These are phyloP conservation scores for Sphaerulina musiva DNA, from an alignment of 2,329 filamentous ascomycete genomes.

Conservation along the genomic window DNA sequence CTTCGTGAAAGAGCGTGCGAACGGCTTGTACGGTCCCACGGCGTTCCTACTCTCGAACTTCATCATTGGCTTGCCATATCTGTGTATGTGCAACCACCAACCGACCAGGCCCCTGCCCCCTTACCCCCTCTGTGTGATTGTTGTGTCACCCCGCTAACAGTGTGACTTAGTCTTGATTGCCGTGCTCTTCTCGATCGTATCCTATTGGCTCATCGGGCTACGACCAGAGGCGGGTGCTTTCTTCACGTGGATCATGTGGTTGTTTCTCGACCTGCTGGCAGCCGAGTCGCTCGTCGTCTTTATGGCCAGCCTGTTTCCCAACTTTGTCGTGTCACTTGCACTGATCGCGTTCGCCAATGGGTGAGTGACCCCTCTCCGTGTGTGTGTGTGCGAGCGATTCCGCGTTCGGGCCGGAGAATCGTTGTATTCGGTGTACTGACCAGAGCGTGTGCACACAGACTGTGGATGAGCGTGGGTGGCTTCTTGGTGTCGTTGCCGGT, in stretches of 20 bases:
- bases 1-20: slow-evolving; percentile 70
- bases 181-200: slow-evolving; percentile 64
- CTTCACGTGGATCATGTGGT: slow-evolving; percentile 72
- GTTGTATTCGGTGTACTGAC: slow-evolving; percentile 1
- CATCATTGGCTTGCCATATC: slow-evolving; percentile 70
- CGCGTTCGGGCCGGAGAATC: no score
- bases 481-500: slow-evolving; percentile 69
- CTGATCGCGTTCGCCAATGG: slow-evolving; percentile 80
- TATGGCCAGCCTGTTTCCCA: slow-evolving; percentile 64
- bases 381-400: neutral
- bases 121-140: neutral
- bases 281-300: slow-evolving; percentile 78
- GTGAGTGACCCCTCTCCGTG: slow-evolving; percentile 1
- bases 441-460: slow-evolving; percentile 16
- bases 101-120: neutral
- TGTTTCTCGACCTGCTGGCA: slow-evolving; percentile 75
- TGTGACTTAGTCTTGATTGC: slow-evolving; percentile 56
- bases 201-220: slow-evolving; percentile 76
- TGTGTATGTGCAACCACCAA: slow-evolving; percentile 41
- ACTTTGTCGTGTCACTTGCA: slow-evolving; percentile 73
- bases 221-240: slow-evolving; percentile 58
- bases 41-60: slow-evolving; percentile 74
- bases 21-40: slow-evolving; percentile 70
- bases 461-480: slow-evolving; percentile 83
- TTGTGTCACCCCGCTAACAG: slow-evolving; percentile 18